A percentile compares a stretch with the other conserved stretches of the same genome.
Conservation (phyloP, 164 flowering plant genomes). For the Nelumbo lutea region DNA sequence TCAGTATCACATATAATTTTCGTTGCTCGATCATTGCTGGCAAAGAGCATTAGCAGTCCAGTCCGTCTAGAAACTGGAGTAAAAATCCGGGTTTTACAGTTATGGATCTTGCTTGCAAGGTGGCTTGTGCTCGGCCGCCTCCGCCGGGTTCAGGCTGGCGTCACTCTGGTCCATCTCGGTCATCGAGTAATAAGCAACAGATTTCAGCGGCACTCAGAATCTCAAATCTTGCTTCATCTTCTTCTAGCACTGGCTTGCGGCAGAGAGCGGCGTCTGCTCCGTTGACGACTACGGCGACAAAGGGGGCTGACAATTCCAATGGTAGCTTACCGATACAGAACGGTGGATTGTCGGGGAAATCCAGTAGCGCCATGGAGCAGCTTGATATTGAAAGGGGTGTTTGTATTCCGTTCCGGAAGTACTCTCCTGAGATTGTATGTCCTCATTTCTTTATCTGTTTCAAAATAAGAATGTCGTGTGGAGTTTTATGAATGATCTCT, state of each 20-base stretch:
- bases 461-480: background rate
- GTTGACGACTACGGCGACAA: background rate
- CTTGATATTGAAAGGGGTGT: conserved; percentile 96
- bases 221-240: conserved; percentile 7
- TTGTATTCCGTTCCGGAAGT: conserved; percentile 92
- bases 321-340: background rate
- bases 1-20: no score
- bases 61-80: no score
- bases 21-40: no score
- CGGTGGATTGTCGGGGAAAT: conserved; percentile 1
- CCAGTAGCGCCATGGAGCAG: conserved; percentile 72
- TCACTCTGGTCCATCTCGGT: background rate
- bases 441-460: background rate
- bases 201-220: background rate
- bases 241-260: background rate
- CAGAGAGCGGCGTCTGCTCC: background rate
- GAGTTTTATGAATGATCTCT: background rate
- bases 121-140: background rate
- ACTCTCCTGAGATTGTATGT: conserved; percentile 76
- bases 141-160: background rate
- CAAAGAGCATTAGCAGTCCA: no score
- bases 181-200: background rate
- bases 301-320: background rate
- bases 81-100: background rate
- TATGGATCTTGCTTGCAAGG: background rate